Conservation (phyloP, 257 asterid genomes). For the Petrea volubilis region DNA sequence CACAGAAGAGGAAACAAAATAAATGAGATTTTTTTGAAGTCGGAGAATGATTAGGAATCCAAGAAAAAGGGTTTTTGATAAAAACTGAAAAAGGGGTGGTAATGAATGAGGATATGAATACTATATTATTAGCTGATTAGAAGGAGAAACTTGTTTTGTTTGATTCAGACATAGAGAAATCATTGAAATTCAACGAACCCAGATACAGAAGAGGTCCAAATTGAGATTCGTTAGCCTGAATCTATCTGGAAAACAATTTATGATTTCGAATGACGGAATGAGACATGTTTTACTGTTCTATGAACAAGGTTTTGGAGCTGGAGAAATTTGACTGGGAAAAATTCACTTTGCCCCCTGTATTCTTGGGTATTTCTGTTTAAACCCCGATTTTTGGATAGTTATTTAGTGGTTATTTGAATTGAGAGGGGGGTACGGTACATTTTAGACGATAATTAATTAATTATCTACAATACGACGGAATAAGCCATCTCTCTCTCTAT, state of each 20-base stretch:
- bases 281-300: conserved; percentile 34
- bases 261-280: conserved; percentile 28
- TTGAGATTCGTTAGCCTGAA: conserved; percentile 35
- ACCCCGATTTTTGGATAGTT: background rate
- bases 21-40: background rate
- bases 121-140: conserved; percentile 18
- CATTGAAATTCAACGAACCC: background rate
- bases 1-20: conserved; percentile 3
- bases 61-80: background rate
- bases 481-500: no score
- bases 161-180: conserved; percentile 33
- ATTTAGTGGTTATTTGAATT: no score
- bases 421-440: no score
- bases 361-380: background rate
- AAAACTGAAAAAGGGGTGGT: conserved; percentile 2
- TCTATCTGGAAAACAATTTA: conserved; percentile 26
- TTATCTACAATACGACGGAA: no score
- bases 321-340: conserved; percentile 23
- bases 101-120: conserved; percentile 20
- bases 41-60: conserved; percentile 24
- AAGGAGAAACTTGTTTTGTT: conserved; percentile 42
- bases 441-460: no score
- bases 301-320: conserved; percentile 21
- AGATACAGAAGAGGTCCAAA: conserved; percentile 30
- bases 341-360: conserved; percentile 9